phyloP scores from a whole-genome alignment of 1,284 basidiomycete genomes.

The Puccinia hordei region DNA sequence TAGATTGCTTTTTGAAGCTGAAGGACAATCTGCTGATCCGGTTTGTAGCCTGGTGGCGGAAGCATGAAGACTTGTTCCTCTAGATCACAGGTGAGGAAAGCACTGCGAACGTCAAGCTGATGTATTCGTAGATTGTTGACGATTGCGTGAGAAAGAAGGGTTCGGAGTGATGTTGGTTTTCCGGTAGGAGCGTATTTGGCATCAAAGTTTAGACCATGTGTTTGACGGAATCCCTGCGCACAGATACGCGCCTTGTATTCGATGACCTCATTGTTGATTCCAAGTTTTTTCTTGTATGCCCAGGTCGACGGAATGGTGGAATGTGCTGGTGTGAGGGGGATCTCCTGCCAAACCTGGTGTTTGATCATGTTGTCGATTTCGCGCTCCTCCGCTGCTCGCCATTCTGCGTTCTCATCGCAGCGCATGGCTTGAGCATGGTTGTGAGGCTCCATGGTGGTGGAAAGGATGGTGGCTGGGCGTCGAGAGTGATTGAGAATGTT shows the following conservation, averaged over 20 bases:
- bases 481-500: not conserved
- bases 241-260: conserved; percentile 18
- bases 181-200: not conserved
- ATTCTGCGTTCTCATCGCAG: not conserved
- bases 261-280: not conserved
- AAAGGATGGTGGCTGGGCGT: not conserved
- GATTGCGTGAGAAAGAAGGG: conserved; percentile 1
- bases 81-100: conserved; percentile 9
- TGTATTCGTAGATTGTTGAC: not conserved
- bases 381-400: not conserved
- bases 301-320: not conserved
- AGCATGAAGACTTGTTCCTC: not conserved
- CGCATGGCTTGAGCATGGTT: not conserved
- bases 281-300: not conserved
- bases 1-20: not conserved
- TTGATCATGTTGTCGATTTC: not conserved
- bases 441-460: not conserved
- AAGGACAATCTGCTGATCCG: not conserved
- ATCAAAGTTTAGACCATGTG: conserved; percentile 3
- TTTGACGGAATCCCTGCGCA: conserved; percentile 21
- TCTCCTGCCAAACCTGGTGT: not conserved
- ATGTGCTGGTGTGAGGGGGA: too few species aligned
- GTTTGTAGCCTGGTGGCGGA: not conserved
- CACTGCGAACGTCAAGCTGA: conserved; percentile 8
- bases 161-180: not conserved